A percentile compares a stretch with the other conserved stretches of the same genome.
Evolutionary conservation across 306 rosid genomes (phyloP).

Genomic region (Amphicarpaea edgeworthii): DNA sequence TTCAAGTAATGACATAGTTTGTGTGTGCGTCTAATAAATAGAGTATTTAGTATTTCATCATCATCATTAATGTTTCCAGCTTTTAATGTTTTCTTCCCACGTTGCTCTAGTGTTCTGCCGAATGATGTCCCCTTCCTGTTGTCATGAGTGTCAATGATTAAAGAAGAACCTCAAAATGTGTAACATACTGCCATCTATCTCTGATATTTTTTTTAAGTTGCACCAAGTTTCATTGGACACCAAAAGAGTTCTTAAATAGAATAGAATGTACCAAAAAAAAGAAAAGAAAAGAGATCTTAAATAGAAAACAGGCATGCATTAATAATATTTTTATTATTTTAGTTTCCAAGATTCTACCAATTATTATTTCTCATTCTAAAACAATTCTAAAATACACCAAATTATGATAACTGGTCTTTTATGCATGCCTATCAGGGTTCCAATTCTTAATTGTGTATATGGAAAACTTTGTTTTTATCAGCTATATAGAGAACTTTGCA

Average conservation of each 20-base stretch:
- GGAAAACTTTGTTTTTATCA: too few species aligned
- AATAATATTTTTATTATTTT: neutral
- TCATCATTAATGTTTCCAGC: conserved; percentile 23
- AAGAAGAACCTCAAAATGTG: neutral
- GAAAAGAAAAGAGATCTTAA: too few species aligned
- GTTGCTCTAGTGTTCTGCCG: neutral
- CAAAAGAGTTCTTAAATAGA: too few species aligned
- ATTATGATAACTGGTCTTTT: too few species aligned
- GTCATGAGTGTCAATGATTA: neutral
- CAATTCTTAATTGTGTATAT: too few species aligned
- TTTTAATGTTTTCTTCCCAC: neutral
- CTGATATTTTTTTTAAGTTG: neutral
- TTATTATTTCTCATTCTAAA: neutral
- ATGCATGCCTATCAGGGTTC: too few species aligned
- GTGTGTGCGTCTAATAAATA: neutral
- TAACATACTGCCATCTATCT: neutral
- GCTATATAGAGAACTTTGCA: too few species aligned
- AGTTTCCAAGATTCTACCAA: neutral
- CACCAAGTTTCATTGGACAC: neutral
- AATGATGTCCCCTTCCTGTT: conserved; percentile 11
- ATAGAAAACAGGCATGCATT: neutral
- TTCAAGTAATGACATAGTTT: conserved; percentile 11
- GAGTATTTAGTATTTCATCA: neutral
- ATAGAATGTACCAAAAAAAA: too few species aligned
- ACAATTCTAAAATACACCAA: too few species aligned